Evolutionary conservation across 2,329 filamentous ascomycete species (phyloP).

Genomic region (Arachnopeziza araneosa): DNA sequence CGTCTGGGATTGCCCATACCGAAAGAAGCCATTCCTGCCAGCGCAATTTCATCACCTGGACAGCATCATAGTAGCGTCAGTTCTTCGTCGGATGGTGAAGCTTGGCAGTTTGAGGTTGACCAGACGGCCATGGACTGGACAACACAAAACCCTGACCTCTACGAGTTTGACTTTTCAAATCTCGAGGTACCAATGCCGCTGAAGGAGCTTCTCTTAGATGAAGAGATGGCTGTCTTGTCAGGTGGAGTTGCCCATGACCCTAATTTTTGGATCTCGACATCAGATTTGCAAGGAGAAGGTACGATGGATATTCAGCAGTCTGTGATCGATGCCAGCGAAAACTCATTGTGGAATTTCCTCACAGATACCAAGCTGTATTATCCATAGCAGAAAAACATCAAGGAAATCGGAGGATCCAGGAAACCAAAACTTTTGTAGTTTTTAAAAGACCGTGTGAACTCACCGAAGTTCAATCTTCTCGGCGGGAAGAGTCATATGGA

Average conservation of each 20-base stretch:
- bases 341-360: background rate
- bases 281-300: background rate
- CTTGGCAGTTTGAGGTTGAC: constrained; percentile 1
- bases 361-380: background rate
- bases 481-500: background rate
- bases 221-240: background rate
- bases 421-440: background rate
- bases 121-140: constrained; percentile 2
- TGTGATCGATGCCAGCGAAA: background rate
- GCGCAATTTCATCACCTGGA: background rate
- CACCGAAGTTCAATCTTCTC: background rate
- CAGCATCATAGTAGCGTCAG: background rate
- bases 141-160: background rate
- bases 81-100: background rate
- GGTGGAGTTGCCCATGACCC: background rate
- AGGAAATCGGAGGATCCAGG: background rate
- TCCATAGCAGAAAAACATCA: background rate
- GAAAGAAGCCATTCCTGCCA: background rate
- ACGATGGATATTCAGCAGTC: background rate
- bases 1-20: background rate
- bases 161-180: constrained; percentile 3
- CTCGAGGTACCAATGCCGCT: constrained; percentile 1
- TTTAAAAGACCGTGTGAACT: background rate
- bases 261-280: background rate
- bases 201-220: constrained; percentile 2